Conservation (phyloP, 352 stramenopile species). For the Pythium utonaiense region DNA sequence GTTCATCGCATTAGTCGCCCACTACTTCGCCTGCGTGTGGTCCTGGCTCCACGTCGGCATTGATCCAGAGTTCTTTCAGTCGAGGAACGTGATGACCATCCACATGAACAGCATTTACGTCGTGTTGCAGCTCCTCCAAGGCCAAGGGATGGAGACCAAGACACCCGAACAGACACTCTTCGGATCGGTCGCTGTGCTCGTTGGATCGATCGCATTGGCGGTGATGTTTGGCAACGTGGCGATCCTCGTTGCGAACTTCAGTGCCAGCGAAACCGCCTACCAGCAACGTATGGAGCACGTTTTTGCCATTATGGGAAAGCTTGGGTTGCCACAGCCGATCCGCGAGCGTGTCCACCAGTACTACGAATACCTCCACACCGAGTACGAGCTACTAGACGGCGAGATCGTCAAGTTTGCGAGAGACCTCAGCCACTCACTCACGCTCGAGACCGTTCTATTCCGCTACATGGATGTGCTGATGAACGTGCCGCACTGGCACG, state of each 20-base stretch:
- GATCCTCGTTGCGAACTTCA: conserved; percentile 63
- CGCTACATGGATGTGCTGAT: conserved; percentile 71
- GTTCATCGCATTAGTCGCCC: conserved; percentile 36
- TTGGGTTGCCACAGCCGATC: conserved; percentile 38
- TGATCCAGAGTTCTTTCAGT: not conserved
- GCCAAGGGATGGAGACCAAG: conserved; percentile 36
- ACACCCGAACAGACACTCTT: conserved; percentile 39
- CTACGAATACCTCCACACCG: not conserved
- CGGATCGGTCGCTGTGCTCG: conserved; percentile 35
- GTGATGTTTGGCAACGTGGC: conserved; percentile 66
- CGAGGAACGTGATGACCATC: not conserved
- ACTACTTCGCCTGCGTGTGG: conserved; percentile 54
- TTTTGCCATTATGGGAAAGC: conserved; percentile 54
- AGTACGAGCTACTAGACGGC: not conserved
- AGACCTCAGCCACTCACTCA: not conserved
- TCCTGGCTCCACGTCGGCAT: conserved; percentile 19
- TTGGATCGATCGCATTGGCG: conserved; percentile 55
- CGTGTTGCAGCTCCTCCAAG: conserved; percentile 45
- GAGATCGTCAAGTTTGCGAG: not conserved
- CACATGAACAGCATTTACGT: conserved; percentile 34
- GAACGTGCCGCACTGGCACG: conserved; percentile 52
- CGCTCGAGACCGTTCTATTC: conserved; percentile 28
- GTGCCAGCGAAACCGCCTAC: conserved; percentile 46
- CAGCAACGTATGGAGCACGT: conserved; percentile 69
- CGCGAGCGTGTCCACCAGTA: conserved; percentile 57